phyloP scores from a whole-genome alignment of 129 eudicot genomes.

The Flaveria trinervia region DNA sequence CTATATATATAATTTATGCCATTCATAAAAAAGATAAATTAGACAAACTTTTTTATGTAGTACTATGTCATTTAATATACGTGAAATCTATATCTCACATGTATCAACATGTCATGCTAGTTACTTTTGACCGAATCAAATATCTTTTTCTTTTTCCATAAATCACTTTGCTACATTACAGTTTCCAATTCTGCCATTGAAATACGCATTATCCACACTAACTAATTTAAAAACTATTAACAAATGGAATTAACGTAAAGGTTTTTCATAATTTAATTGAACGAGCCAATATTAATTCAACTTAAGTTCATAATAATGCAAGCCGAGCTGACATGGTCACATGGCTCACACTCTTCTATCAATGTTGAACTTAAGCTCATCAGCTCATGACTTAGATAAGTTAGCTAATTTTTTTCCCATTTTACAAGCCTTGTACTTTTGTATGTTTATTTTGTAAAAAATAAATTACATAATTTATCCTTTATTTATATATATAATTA shows the following conservation, averaged over 20 bases:
- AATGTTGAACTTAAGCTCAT: no score
- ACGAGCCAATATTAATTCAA: not conserved
- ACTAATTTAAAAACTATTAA: not conserved
- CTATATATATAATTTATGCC: no score
- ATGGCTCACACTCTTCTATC: no score
- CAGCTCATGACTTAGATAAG: no score
- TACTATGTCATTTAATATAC: not conserved
- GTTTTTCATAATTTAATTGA: not conserved
- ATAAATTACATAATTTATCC: no score
- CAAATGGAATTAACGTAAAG: not conserved
- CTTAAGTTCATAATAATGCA: no score
- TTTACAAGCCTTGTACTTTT: no score
- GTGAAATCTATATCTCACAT: not conserved
- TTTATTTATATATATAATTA: no score
- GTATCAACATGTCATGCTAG: slow-evolving; percentile 6
- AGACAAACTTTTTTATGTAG: not conserved
- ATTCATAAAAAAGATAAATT: no score
- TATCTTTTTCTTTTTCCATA: not conserved
- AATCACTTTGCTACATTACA: not conserved
- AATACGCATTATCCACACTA: not conserved
- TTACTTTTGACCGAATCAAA: slow-evolving; percentile 29
- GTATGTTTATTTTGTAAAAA: no score
- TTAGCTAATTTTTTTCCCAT: no score
- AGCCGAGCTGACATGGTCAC: no score
- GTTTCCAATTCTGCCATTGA: not conserved